A percentile compares a stretch with the other conserved stretches of the same genome.
Evolutionary conservation across 2,329 filamentous ascomycete genomes (phyloP).

Genomic region (Cladobotryum mycophilum): DNA sequence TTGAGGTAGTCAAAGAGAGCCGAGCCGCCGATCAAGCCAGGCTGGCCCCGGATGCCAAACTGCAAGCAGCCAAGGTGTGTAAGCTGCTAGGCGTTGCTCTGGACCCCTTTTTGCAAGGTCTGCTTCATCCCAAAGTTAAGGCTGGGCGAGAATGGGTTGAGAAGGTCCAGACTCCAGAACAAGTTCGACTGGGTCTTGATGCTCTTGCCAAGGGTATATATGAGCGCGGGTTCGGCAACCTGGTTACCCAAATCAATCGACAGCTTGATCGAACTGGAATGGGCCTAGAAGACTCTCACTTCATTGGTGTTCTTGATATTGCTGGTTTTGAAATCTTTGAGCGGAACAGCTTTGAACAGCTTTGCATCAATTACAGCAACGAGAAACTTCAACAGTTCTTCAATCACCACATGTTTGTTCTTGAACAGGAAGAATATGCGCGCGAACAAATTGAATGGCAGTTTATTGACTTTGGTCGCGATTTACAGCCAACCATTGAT

Average conservation of each 20-base stretch:
- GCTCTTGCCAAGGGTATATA: constrained; percentile 96
- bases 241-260: constrained; percentile 85
- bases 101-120: constrained; percentile 79
- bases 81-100: constrained; percentile 75
- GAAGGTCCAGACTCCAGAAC: constrained; percentile 95
- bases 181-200: constrained; percentile 84
- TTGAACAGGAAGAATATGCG: constrained; percentile 97
- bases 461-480: constrained; percentile 97
- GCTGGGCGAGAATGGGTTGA: constrained; percentile 97
- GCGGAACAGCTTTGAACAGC: constrained; percentile 94
- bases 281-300: constrained; percentile 81
- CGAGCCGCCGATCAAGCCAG: constrained; percentile 85
- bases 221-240: constrained; percentile 87
- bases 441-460: constrained; percentile 98
- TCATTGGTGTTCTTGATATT: constrained; percentile 98
- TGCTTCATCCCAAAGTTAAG: constrained; percentile 90
- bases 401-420: constrained; percentile 99
- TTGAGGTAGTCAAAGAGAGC: constrained; percentile 84
- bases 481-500: constrained; percentile 95
- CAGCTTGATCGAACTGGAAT: constrained; percentile 84
- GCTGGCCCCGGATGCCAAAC: constrained; percentile 66
- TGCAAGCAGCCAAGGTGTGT: constrained; percentile 73
- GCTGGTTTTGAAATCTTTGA: constrained; percentile 99
- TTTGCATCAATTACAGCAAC: constrained; percentile 99
- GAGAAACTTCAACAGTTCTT: constrained; percentile 99